These are phyloP conservation scores for Aspergillus oerlinghausenensis DNA, from an alignment of 2,329 filamentous ascomycete genomes.

Conservation along the genomic window DNA sequence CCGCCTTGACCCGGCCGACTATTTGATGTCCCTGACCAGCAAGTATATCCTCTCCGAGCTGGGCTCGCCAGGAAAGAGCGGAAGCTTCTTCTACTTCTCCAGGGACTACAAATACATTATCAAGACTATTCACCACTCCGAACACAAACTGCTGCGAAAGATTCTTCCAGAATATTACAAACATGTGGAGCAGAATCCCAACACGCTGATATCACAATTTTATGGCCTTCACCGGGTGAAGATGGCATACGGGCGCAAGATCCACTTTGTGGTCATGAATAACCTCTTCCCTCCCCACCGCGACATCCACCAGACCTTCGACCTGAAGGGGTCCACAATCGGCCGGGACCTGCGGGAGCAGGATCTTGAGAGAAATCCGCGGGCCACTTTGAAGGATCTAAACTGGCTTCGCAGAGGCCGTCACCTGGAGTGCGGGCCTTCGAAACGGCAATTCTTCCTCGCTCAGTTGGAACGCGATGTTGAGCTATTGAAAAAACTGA, in stretches of 20 bases:
- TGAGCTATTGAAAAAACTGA: slow-evolving; percentile 73
- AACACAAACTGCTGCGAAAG: slow-evolving; percentile 52
- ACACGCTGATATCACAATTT: slow-evolving; percentile 95
- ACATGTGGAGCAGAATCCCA: slow-evolving; percentile 88
- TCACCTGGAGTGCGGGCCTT: slow-evolving; percentile 80
- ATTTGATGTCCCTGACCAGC: slow-evolving; percentile 94
- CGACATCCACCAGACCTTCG: slow-evolving; percentile 95
- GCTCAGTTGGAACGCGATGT: slow-evolving; percentile 88
- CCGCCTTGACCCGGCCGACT: slow-evolving; percentile 90
- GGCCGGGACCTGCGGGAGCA: slow-evolving; percentile 89
- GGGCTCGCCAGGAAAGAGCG: slow-evolving; percentile 94
- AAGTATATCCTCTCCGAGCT: slow-evolving; percentile 98
- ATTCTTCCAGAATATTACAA: slow-evolving; percentile 81
- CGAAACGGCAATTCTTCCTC: slow-evolving; percentile 83
- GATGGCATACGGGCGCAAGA: slow-evolving; percentile 96
- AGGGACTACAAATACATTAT: slow-evolving; percentile 99
- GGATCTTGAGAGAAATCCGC: slow-evolving; percentile 78
- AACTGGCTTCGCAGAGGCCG: slow-evolving; percentile 90
- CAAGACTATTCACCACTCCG: slow-evolving; percentile 96
- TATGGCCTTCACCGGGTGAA: slow-evolving; percentile 97
- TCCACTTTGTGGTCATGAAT: slow-evolving; percentile 99
- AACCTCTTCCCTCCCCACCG: slow-evolving; percentile 96
- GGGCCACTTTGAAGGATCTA: slow-evolving; percentile 90
- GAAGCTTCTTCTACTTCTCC: slow-evolving; percentile 99
- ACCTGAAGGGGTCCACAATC: slow-evolving; percentile 93